Evolutionary conservation across 495 filamentous ascomycete species (phyloP).

Genomic region (Monascus purpureus): DNA sequence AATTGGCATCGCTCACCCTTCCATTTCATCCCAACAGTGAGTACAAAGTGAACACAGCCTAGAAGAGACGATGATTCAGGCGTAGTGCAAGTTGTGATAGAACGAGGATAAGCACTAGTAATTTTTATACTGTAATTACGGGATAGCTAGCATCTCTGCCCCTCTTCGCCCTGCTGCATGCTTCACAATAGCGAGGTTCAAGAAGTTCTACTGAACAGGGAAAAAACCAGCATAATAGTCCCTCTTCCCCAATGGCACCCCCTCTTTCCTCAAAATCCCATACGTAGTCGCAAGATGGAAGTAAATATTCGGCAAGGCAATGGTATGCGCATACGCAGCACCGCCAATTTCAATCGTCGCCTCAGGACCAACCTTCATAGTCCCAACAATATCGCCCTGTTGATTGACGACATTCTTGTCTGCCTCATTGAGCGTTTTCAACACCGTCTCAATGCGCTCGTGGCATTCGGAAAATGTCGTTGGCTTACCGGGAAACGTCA

Average conservation of each 20-base stretch:
- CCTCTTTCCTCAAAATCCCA: slow-evolving; percentile 40
- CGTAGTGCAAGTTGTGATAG: too few relatives aligned
- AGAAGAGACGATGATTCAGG: too few relatives aligned
- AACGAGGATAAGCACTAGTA: too few relatives aligned
- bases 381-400: slow-evolving; percentile 4
- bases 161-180: too few relatives aligned
- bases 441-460: slow-evolving; percentile 26
- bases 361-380: slow-evolving; percentile 7
- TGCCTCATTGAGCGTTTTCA: slow-evolving; percentile 21
- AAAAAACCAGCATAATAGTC: slow-evolving; percentile 23
- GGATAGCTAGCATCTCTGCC: too few relatives aligned
- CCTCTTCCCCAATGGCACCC: slow-evolving; percentile 40
- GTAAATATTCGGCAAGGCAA: slow-evolving; percentile 39
- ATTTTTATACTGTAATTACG: too few relatives aligned
- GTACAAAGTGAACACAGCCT: too few relatives aligned
- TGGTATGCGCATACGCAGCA: slow-evolving; percentile 20
- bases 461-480: slow-evolving; percentile 25
- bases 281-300: slow-evolving; percentile 47
- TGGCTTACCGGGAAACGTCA: slow-evolving; percentile 17
- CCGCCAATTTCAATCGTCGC: slow-evolving; percentile 5
- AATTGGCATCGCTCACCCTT: too few relatives aligned
- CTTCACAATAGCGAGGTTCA: too few relatives aligned
- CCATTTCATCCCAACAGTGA: too few relatives aligned
- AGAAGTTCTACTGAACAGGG: slow-evolving; percentile 5
- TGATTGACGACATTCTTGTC: slow-evolving; percentile 22